phyloP scores from a whole-genome alignment of 352 stramenopile species.

The Phytophthora nicotianae region DNA sequence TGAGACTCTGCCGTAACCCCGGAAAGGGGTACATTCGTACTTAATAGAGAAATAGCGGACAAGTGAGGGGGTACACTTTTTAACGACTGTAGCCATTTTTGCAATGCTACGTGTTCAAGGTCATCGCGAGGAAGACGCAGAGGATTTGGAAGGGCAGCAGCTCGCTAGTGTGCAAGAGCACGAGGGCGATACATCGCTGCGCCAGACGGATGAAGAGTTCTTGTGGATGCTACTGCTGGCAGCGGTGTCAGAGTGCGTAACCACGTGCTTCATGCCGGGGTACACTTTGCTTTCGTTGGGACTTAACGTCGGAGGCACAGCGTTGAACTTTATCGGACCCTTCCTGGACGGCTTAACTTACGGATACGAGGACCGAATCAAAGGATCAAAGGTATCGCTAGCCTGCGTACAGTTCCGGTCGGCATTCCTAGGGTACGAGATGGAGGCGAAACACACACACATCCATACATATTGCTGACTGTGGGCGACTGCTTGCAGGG shows the following conservation, averaged over 20 bases:
- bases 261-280: slow-evolving; percentile 74
- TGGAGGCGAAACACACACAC: background rate
- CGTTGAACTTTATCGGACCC: slow-evolving; percentile 74
- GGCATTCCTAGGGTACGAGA: slow-evolving; percentile 71
- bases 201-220: slow-evolving; percentile 55
- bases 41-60: too few relatives aligned
- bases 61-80: slow-evolving; percentile 11
- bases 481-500: slow-evolving; percentile 38
- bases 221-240: slow-evolving; percentile 77
- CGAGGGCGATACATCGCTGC: slow-evolving; percentile 28
- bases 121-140: slow-evolving; percentile 11
- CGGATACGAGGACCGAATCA: slow-evolving; percentile 53
- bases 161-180: slow-evolving; percentile 14
- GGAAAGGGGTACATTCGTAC: slow-evolving; percentile 12
- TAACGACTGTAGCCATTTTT: slow-evolving; percentile 9
- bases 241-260: slow-evolving; percentile 75
- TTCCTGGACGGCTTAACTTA: slow-evolving; percentile 80
- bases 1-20: slow-evolving; percentile 3
- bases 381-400: slow-evolving; percentile 36
- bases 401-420: slow-evolving; percentile 74
- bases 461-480: slow-evolving; percentile 10
- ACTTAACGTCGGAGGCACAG: slow-evolving; percentile 70
- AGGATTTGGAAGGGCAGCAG: slow-evolving; percentile 5
- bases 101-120: slow-evolving; percentile 33
- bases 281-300: slow-evolving; percentile 47